Evolutionary conservation across 2,329 filamentous ascomycete genomes (phyloP), one percentile per base, ranked within the genome.

Genomic region (Cercospora beticola): DNA sequence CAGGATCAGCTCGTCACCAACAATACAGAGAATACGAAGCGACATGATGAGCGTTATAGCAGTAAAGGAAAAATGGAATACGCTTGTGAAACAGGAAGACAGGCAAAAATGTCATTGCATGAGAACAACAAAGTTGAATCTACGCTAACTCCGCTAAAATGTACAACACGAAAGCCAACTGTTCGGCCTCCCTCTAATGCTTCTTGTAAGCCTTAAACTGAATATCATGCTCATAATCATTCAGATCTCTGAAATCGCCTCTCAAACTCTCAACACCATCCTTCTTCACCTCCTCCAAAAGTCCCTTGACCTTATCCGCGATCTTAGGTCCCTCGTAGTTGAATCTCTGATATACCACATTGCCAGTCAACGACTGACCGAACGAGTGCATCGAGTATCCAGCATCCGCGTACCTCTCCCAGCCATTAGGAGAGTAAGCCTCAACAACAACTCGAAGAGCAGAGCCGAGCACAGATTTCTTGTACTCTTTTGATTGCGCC

Each of bases 341-440:
- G 74, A 88, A 88, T 64, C 83, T 84, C 71, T 84, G 82, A 74
- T 88, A 88, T 2, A 84, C 85, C 10, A 82, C 82, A 70, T 83
- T 83, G 0, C 86, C 84, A 0, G 86, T 86, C 56, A 88, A 74
- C 16, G 82, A 85, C 73, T 88, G 85, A 0, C 86, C 86, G 70
- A 88, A 89, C 0, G 80, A 79, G 56, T 81, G 81, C 82, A 88
- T 84, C 59, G 81, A 84, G 68, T 82, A 82, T 1, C 83, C 85
- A 0, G 86, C 87, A 75, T 88, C 84, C 0, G 86, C 86, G 72
- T 88, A 89, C 21, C 86, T 77, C 78, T 88, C 87, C 86, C 87
- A 89, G 0, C 86, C 86, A 68, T 85, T 85, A 1, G 83, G 80
- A 1, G 84, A 82, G 74, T 87, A 89, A 0, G 87, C 85, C 77